phyloP scores from a whole-genome alignment of 116 monocot species.

The Phalaenopsis hybrid region DNA sequence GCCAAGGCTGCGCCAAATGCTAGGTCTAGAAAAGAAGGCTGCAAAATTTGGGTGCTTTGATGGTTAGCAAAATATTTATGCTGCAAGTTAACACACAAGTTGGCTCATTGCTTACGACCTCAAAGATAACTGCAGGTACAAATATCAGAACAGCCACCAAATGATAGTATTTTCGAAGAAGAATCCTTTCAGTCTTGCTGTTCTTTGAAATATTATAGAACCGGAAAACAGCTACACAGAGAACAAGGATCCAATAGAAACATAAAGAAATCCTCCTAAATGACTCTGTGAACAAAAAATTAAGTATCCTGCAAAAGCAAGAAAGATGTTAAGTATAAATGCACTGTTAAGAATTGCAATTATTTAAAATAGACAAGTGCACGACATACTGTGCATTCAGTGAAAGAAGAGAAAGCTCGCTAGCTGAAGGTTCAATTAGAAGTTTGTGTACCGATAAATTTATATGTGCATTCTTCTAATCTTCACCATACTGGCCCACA shows the following conservation, averaged over 20 bases:
- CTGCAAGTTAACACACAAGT: background rate
- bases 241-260: conserved; percentile 72
- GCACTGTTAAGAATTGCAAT: conserved; percentile 1
- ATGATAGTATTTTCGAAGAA: conserved; percentile 98
- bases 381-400: background rate
- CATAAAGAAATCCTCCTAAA: conserved; percentile 57
- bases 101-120: conserved; percentile 37
- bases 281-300: conserved; percentile 66
- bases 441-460: background rate
- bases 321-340: conserved; percentile 1
- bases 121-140: conserved; percentile 75
- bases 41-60: conserved; percentile 23
- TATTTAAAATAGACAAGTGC: background rate
- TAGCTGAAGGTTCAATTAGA: background rate
- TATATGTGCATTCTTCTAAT: background rate
- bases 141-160: conserved; percentile 93
- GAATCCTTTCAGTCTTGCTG: conserved; percentile 91
- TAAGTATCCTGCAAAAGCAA: conserved; percentile 60
- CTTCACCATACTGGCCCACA: background rate
- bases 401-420: background rate
- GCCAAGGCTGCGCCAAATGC: conserved; percentile 94
- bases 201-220: conserved; percentile 93
- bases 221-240: conserved; percentile 61
- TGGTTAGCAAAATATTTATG: background rate
- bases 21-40: conserved; percentile 85